Conservation (phyloP, 495 filamentous ascomycete species). For the Acidiella bohemica region DNA sequence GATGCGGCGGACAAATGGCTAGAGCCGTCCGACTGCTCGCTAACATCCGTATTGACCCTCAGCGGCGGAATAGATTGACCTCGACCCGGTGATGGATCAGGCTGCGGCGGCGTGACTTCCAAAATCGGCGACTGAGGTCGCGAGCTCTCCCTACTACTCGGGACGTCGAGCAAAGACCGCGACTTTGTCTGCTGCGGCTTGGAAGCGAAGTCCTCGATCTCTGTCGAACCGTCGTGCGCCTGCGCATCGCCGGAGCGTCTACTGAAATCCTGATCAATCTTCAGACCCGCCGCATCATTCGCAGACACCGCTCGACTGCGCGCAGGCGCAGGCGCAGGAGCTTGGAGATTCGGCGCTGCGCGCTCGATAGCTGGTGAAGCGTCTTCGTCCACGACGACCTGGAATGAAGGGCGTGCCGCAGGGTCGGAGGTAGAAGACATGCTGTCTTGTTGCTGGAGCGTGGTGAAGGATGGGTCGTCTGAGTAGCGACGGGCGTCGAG, state of each 20-base stretch:
- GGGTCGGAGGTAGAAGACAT: slow-evolving; percentile 39
- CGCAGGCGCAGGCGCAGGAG: slow-evolving; percentile 25
- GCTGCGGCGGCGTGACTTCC: slow-evolving; percentile 3
- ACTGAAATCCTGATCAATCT: slow-evolving; percentile 17
- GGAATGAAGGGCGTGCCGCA: slow-evolving; percentile 21
- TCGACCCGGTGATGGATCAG: too few relatives aligned
- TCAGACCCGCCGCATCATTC: slow-evolving; percentile 38
- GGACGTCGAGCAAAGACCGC: slow-evolving; percentile 2
- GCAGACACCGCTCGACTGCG: slow-evolving; percentile 48
- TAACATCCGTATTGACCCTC: neutral
- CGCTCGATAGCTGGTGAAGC: slow-evolving; percentile 8
- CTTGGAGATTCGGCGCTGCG: slow-evolving; percentile 16
- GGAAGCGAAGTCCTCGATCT: neutral
- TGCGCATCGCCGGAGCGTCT: neutral
- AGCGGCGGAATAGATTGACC: neutral
- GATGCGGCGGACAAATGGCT: neutral
- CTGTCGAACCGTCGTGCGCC: neutral
- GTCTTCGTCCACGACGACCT: slow-evolving; percentile 17
- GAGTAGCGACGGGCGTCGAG: slow-evolving; percentile 61
- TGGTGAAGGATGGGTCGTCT: slow-evolving; percentile 41
- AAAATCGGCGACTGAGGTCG: slow-evolving; percentile 5
- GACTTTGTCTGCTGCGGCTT: neutral
- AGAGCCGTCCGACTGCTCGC: neutral
- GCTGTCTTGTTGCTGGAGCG: slow-evolving; percentile 37
- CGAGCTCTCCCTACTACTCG: neutral